Evolutionary conservation across 495 filamentous ascomycete genomes (phyloP), one percentile per base, ranked within the genome.

Genomic region (Sordaria brevicollis): DNA sequence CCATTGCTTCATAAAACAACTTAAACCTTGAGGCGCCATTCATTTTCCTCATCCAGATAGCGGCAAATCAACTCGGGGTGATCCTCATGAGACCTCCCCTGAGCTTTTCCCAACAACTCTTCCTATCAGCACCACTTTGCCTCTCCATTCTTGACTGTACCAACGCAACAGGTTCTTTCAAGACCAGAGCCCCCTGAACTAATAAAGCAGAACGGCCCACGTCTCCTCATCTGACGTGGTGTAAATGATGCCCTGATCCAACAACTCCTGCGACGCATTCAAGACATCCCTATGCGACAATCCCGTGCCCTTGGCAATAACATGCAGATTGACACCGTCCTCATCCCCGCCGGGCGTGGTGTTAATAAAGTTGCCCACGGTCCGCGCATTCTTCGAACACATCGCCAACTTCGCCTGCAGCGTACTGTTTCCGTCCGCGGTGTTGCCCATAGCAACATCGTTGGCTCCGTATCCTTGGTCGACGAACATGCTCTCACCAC

Each of bases 161-260:
- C 2, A 38, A 62, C 13, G 25, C 25, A 31, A 31, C 35, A 17
- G 25, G 5, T 36, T 62, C 25, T 6, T 29, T 5, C 49, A 7
- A 36, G 19, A 65, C 43, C 31, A 11, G 13, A 66, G 11, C n/a
- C 37, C 2, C 13, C 39, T 19, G n/a, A 8, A 29, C 74, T 69
- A 90, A 68, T 83, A 87, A 31, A 92, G 89, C 37, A 93, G 80
- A 70, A 92, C 80, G 34, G 90, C 90, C 86, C 89, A 93, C 0
- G 91, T 93, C 78, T 86, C 84, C 70, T 99, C 95, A 81, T 98
- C 93, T 33, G 94, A 82, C 11, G 96, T 99, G 66, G 93, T 93
- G 79, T 93, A 99, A 66, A 96, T 91, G 75, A 92, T 73, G 65
- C 93, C 92, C 29, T 87, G 76, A 7, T 77, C 81, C 43, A 94